phyloP scores from a whole-genome alignment of 2,329 filamentous ascomycete species.

The Rosellinia necatrix region DNA sequence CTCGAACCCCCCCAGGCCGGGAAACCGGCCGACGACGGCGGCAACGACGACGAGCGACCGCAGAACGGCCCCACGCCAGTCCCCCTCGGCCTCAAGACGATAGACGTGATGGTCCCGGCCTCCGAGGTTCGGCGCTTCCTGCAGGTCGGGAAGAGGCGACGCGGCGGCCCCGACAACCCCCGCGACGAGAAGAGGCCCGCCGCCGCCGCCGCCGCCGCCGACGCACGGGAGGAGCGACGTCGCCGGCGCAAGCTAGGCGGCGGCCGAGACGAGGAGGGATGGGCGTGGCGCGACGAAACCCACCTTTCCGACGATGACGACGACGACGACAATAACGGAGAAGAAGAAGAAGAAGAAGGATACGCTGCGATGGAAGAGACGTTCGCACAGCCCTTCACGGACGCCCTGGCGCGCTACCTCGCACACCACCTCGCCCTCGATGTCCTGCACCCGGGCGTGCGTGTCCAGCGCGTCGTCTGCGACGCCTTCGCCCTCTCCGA shows the following conservation, averaged over 20 bases:
- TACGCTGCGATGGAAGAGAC: background rate
- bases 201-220: background rate
- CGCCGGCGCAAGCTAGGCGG: conserved; percentile 54
- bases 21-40: background rate
- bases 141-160: conserved; percentile 44
- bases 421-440: conserved; percentile 59
- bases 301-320: background rate
- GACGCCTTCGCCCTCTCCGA: conserved; percentile 61
- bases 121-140: conserved; percentile 54
- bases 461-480: conserved; percentile 58
- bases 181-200: conserved; percentile 42
- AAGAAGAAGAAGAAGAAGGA: background rate
- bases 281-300: conserved; percentile 49
- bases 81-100: conserved; percentile 47
- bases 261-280: conserved; percentile 55
- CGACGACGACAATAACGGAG: background rate
- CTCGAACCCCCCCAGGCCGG: conserved; percentile 38
- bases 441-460: conserved; percentile 60
- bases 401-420: conserved; percentile 56
- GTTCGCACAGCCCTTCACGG: conserved; percentile 51
- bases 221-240: background rate
- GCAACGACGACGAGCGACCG: background rate
- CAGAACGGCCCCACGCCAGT: background rate
- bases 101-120: conserved; percentile 58
- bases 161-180: too few species aligned